Conservation (phyloP, 2,329 filamentous ascomycete species). For the Periconia macrospinosa region DNA sequence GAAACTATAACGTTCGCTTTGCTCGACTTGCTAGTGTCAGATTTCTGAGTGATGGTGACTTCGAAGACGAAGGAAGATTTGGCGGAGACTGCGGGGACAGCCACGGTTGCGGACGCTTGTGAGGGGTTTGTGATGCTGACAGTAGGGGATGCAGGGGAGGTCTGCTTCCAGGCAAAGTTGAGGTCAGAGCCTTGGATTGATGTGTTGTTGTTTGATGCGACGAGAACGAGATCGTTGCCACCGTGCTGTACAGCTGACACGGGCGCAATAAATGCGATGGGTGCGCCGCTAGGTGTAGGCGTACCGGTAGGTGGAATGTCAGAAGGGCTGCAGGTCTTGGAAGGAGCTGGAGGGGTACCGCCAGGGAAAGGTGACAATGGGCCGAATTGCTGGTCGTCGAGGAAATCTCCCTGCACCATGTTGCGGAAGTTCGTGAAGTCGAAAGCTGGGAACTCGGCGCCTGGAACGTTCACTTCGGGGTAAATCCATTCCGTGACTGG, state of each 20-base stretch:
- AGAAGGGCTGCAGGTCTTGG: slow-evolving; percentile 21
- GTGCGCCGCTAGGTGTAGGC: slow-evolving; percentile 8
- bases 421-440: slow-evolving; percentile 39
- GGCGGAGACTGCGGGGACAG: slow-evolving; percentile 22
- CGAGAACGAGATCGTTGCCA: slow-evolving; percentile 31
- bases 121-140: slow-evolving; percentile 25
- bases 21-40: slow-evolving; percentile 21
- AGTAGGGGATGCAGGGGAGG: slow-evolving; percentile 17
- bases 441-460: slow-evolving; percentile 32
- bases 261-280: slow-evolving; percentile 18
- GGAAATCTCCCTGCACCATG: slow-evolving; percentile 35
- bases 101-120: slow-evolving; percentile 23
- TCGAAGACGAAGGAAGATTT: slow-evolving; percentile 31
- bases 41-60: slow-evolving; percentile 29
- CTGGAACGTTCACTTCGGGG: slow-evolving; percentile 46
- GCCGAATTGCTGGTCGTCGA: slow-evolving; percentile 38
- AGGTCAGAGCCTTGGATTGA: slow-evolving; percentile 24
- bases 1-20: slow-evolving; percentile 33
- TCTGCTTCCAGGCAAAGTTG: slow-evolving; percentile 36
- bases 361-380: slow-evolving; percentile 45
- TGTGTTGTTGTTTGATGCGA: slow-evolving; percentile 30
- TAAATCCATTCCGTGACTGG: slow-evolving; percentile 50
- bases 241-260: slow-evolving; percentile 30
- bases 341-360: slow-evolving; percentile 24
- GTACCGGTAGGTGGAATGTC: slow-evolving; percentile 7